Evolutionary conservation across 192 early-diverging fungal genomes (phyloP).

Genomic region (Allomyces macrogynus): DNA sequence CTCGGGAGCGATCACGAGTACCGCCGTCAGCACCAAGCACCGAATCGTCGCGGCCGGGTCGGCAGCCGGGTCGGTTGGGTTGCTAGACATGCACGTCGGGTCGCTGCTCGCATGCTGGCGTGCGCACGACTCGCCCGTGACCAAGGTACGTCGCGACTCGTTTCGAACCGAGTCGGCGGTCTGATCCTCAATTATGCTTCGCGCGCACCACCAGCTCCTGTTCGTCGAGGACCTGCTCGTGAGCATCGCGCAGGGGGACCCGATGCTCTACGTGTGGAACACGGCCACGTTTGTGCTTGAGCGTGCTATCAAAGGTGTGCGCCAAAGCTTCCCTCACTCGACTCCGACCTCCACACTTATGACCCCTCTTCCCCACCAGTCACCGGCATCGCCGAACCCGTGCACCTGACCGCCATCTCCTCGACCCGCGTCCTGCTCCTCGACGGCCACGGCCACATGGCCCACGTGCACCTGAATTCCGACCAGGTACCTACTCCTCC

Average conservation of each 20-base stretch:
- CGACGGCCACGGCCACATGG: too few species aligned
- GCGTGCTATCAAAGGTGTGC: too few species aligned
- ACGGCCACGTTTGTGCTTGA: not conserved
- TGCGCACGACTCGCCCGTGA: not conserved
- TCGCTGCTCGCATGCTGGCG: not conserved
- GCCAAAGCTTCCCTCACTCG: too few species aligned
- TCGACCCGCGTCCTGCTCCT: too few species aligned
- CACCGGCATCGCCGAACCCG: too few species aligned
- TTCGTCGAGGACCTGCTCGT: not conserved
- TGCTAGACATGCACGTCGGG: not conserved
- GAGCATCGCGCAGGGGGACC: not conserved
- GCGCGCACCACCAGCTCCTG: not conserved
- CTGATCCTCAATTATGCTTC: not conserved
- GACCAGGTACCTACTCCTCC: too few species aligned
- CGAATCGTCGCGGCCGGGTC: not conserved
- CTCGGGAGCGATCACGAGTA: not conserved
- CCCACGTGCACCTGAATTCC: too few species aligned
- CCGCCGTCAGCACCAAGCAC: not conserved
- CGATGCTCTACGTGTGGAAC: not conserved
- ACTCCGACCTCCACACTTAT: too few species aligned
- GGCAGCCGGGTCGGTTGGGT: not conserved
- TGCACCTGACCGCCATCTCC: too few species aligned
- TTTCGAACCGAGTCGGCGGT: not conserved
- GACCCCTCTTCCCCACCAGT: too few species aligned
- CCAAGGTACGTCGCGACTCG: not conserved